These are phyloP conservation scores for Phytophthora sp. DNA, from an alignment of 352 stramenopile species.

Conservation along the genomic window DNA sequence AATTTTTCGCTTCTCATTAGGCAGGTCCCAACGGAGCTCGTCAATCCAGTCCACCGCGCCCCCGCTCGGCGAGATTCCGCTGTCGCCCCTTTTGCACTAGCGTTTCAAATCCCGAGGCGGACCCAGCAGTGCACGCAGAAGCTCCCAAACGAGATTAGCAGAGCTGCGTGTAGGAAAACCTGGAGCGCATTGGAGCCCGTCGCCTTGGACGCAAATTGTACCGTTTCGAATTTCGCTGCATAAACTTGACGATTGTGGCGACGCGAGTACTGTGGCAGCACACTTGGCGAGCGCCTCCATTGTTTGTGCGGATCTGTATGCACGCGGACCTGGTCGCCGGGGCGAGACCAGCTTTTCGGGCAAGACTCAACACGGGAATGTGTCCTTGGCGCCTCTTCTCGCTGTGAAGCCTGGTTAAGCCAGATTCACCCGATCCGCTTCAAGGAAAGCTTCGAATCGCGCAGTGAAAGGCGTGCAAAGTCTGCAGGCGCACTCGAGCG, in stretches of 20 bases:
- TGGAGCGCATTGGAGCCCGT: neutral
- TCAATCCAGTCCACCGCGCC: neutral
- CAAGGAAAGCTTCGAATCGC: slow-evolving; percentile 6
- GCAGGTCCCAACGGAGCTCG: no score
- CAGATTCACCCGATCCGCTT: slow-evolving; percentile 17
- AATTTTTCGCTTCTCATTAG: no score
- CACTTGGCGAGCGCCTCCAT: slow-evolving; percentile 2
- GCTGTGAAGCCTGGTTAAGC: slow-evolving; percentile 1
- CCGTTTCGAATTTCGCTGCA: slow-evolving; percentile 26
- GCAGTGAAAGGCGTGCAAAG: slow-evolving; percentile 11
- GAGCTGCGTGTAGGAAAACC: slow-evolving; percentile 20
- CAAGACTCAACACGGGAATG: slow-evolving; percentile 22
- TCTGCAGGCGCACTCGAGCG: no score
- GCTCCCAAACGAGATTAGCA: slow-evolving; percentile 7
- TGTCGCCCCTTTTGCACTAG: slow-evolving; percentile 3
- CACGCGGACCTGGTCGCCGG: slow-evolving; percentile 11
- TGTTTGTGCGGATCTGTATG: neutral
- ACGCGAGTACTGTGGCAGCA: neutral
- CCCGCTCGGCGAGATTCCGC: neutral
- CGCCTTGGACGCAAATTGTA: slow-evolving; percentile 1
- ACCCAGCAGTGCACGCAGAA: neutral
- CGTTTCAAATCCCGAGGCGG: slow-evolving; percentile 11
- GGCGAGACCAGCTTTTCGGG: slow-evolving; percentile 22
- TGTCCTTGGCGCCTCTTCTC: slow-evolving; percentile 16
- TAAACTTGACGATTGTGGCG: slow-evolving; percentile 18